Percentiles rank a stretch among this genome's conserved stretches.
phyloP scores from a whole-genome alignment of 306 rosid genomes.

The Cucurbita maxima region DNA sequence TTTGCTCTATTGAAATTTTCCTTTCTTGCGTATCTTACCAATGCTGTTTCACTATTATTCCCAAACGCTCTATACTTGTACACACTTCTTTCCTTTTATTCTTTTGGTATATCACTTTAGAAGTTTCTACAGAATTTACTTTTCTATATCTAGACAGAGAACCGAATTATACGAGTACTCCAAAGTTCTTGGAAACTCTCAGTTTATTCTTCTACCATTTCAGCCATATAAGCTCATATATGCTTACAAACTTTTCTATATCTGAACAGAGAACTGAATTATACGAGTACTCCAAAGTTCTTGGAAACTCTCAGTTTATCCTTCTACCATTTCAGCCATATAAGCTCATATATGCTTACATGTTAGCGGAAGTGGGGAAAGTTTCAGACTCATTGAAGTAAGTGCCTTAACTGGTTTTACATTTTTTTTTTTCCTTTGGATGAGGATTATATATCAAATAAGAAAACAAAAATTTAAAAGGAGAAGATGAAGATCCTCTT shows the following conservation, averaged over 20 bases:
- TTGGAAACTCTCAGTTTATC: conserved; percentile 86
- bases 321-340: conserved; percentile 81
- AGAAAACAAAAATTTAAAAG: background rate
- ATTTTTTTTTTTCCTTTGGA: background rate
- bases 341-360: conserved; percentile 79
- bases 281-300: conserved; percentile 81
- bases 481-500: background rate
- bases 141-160: conserved; percentile 50
- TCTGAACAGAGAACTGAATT: conserved; percentile 78
- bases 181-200: conserved; percentile 85
- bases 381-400: conserved; percentile 85
- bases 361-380: conserved; percentile 92
- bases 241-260: conserved; percentile 30
- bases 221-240: conserved; percentile 88
- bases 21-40: background rate
- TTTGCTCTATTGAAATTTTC: background rate
- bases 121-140: conserved; percentile 7
- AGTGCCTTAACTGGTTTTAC: conserved; percentile 17
- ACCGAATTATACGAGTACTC: conserved; percentile 86
- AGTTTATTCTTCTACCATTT: conserved; percentile 68
- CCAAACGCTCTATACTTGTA: background rate
- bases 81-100: background rate
- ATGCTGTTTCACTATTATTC: background rate
- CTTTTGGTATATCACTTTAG: background rate
- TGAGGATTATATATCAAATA: background rate